Evolutionary conservation across 2,329 filamentous ascomycete species (phyloP), one percentile per base, ranked within the genome.

Genomic region (Cadophora malorum): DNA sequence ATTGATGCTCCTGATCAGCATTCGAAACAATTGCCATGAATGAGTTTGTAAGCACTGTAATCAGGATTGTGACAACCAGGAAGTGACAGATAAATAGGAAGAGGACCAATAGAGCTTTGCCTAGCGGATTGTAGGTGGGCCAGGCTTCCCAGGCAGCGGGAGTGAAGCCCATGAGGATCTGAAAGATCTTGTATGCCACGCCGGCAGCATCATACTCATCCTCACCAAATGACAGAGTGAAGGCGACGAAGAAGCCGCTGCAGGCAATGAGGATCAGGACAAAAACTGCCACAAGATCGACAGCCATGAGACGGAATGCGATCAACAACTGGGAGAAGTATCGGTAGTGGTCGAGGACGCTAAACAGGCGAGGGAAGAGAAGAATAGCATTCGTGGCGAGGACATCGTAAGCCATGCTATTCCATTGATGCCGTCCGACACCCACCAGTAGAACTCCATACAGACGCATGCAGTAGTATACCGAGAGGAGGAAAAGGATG

Each of bases 11-110:
- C 78, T 97, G 91, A 65, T 93, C 93, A 8, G 94, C 94, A 76
- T 97, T 97, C 63, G 93, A 93, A 2, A 96, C 93, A 77, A 97
- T 95, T 1, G 91, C 89, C 91, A 96, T 97, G 81, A 97, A 98
- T 0, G 93, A 97, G 77, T 97, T 97, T 5, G 94, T 97, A 70
- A 98, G 80, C n/a, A 98, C 95, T 0, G 94, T 97, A 74, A 98
- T 95, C 41, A 98, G 83, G 63, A 98, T 97, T 0, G 95, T 97
- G 82, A 97, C 91, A 38, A 97, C 91, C 64, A 97, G 86, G 77
- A 97, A 98, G 80, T 98, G 95, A 81, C 93, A 96, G 71, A 97
- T 96, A 78, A 97, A 94, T 49, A 98, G 84, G 78, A 97, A 97
- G 10, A 96, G 79, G 2, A 89, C 90, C 78, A 97, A 81, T 49